phyloP scores from a whole-genome alignment of 1,284 basidiomycete species.

The Trametes versicolor region DNA sequence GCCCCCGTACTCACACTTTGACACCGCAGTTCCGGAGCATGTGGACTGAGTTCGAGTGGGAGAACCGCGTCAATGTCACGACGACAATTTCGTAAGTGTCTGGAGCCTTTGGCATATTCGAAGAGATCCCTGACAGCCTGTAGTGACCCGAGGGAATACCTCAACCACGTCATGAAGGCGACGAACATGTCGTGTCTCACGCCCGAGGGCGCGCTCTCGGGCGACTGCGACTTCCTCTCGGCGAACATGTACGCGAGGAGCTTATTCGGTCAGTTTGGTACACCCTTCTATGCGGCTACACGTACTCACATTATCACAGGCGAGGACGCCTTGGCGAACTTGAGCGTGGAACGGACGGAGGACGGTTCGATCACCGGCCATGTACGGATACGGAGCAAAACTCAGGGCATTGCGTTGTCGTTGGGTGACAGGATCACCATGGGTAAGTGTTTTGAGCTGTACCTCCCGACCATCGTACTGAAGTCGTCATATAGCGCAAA shows the following conservation, averaged over 20 bases:
- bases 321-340: slow-evolving; percentile 96
- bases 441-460: slow-evolving; percentile 57
- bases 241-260: slow-evolving; percentile 95
- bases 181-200: slow-evolving; percentile 99
- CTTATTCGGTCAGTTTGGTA: slow-evolving; percentile 75
- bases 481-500: slow-evolving; percentile 61
- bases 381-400: slow-evolving; percentile 93
- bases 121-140: slow-evolving; percentile 15
- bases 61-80: slow-evolving; percentile 95
- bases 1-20: slow-evolving; percentile 16
- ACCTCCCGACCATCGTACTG: slow-evolving; percentile 3
- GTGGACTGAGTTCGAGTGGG: slow-evolving; percentile 99
- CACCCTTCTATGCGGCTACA: not conserved
- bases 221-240: slow-evolving; percentile 93
- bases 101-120: slow-evolving; percentile 5
- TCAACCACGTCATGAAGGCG: slow-evolving; percentile 90
- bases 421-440: slow-evolving; percentile 94
- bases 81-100: slow-evolving; percentile 76
- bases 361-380: slow-evolving; percentile 87
- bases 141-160: slow-evolving; percentile 84
- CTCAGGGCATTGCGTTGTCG: slow-evolving; percentile 94
- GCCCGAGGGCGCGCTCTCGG: slow-evolving; percentile 89
- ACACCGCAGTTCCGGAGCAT: slow-evolving; percentile 85
- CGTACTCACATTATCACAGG: slow-evolving; percentile 52
- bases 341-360: slow-evolving; percentile 93